Percentiles rank a stretch among this genome's conserved stretches.
phyloP scores from a whole-genome alignment of 1,139 yeast species.

The Zhuliangozyma parablackwelliae region DNA sequence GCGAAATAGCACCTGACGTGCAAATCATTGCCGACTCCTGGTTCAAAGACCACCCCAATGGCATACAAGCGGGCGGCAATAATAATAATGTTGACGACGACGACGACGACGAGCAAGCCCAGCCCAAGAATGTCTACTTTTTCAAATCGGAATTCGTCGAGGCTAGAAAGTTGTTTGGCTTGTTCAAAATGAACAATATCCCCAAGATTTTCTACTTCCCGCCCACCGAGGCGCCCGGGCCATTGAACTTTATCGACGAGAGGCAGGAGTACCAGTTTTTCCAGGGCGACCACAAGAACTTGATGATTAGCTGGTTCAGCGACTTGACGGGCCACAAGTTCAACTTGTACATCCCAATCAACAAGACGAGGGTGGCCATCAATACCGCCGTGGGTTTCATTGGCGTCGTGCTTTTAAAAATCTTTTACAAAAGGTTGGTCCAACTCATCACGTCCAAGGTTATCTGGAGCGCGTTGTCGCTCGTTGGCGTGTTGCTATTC shows the following conservation, averaged over 20 bases:
- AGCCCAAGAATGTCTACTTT: constrained; percentile 50
- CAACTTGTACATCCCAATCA: constrained; percentile 51
- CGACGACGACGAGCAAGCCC: constrained; percentile 20
- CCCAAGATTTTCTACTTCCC: constrained; percentile 70
- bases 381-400: constrained; percentile 39
- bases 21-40: constrained; percentile 55
- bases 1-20: constrained; percentile 64
- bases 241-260: constrained; percentile 30
- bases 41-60: constrained; percentile 41
- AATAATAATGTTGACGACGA: constrained; percentile 23
- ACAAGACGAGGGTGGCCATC: constrained; percentile 47
- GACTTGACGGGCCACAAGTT: constrained; percentile 41
- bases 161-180: constrained; percentile 50
- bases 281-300: constrained; percentile 48
- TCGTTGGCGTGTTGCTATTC: constrained; percentile 64
- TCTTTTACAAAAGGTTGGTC: constrained; percentile 32
- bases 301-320: constrained; percentile 36
- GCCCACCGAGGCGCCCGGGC: constrained; percentile 43
- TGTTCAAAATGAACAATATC: constrained; percentile 61
- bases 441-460: constrained; percentile 22
- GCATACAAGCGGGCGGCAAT: constrained; percentile 25
- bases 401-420: constrained; percentile 16
- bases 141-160: constrained; percentile 69
- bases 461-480: constrained; percentile 64
- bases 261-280: constrained; percentile 46